phyloP scores from a whole-genome alignment of 139 green algal species.

The Closterium sp. region DNA sequence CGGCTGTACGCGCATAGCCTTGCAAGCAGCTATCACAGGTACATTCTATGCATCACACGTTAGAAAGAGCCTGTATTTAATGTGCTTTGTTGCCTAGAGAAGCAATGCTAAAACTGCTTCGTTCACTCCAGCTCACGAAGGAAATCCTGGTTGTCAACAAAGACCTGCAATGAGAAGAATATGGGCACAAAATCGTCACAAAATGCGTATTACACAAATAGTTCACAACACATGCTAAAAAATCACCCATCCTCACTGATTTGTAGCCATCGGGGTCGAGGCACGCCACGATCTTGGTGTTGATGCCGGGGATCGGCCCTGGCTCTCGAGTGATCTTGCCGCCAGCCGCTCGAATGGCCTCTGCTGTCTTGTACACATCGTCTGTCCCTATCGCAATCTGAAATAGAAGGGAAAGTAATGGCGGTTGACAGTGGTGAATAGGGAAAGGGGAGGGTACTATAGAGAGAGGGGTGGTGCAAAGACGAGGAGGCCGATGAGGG shows the following conservation, averaged over 20 bases:
- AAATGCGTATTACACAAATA: background rate
- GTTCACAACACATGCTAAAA: background rate
- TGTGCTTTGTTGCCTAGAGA: background rate
- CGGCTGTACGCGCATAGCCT: no score
- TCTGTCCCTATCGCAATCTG: slow-evolving; percentile 52
- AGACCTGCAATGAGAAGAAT: slow-evolving; percentile 79
- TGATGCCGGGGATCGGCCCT: slow-evolving; percentile 49
- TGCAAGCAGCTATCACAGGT: background rate
- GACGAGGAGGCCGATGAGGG: no score
- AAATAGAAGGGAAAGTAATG: slow-evolving; percentile 4
- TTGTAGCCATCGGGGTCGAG: slow-evolving; percentile 58
- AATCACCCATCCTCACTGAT: slow-evolving; percentile 37
- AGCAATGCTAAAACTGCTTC: background rate
- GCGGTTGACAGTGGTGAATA: background rate
- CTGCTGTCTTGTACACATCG: slow-evolving; percentile 57
- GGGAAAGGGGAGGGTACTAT: background rate
- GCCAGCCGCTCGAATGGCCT: slow-evolving; percentile 35
- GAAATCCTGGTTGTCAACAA: slow-evolving; percentile 98
- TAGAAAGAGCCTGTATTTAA: background rate
- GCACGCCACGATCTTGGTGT: slow-evolving; percentile 54
- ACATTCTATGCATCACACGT: background rate
- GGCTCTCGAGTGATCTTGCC: slow-evolving; percentile 54
- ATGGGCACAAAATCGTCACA: background rate
- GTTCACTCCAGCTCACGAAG: slow-evolving; percentile 55
- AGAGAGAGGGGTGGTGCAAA: background rate